These are phyloP conservation scores for Aureobasidium melanogenum DNA, from an alignment of 2,329 filamentous ascomycete genomes.

Conservation along the genomic window DNA sequence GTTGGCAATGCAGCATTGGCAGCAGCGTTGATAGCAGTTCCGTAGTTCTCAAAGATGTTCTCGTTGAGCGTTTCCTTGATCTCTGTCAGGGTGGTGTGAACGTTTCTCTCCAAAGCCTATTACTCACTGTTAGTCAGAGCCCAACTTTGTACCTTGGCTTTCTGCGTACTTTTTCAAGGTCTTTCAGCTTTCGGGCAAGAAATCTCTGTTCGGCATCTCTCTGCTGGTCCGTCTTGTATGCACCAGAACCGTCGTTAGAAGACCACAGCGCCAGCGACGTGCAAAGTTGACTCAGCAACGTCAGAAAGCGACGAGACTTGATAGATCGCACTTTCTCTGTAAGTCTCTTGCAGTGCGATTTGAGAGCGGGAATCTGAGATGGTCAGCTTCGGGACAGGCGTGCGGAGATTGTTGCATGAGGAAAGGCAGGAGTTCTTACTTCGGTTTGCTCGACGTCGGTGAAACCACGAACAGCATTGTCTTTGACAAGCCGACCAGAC, in stretches of 20 bases:
- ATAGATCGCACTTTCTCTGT: constrained; percentile 42
- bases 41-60: constrained; percentile 40
- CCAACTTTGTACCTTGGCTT: neutral
- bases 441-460: constrained; percentile 44
- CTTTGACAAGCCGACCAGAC: constrained; percentile 45
- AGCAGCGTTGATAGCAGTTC: constrained; percentile 31
- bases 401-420: too few species aligned
- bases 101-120: constrained; percentile 31
- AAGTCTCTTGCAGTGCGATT: constrained; percentile 49
- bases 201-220: constrained; percentile 29
- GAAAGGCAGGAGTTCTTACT: neutral
- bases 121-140: constrained; percentile 3
- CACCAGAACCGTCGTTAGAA: constrained; percentile 33
- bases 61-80: constrained; percentile 34
- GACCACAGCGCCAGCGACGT: constrained; percentile 47
- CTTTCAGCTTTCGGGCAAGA: constrained; percentile 30
- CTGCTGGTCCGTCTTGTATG: constrained; percentile 34
- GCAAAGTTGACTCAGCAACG: constrained; percentile 41
- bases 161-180: constrained; percentile 27
- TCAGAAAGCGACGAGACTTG: constrained; percentile 42
- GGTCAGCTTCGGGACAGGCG: neutral
- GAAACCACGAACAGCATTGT: constrained; percentile 47
- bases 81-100: constrained; percentile 30
- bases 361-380: constrained; percentile 43
- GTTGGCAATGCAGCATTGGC: constrained; percentile 28